Evolutionary conservation across 805 yeast species (phyloP).

Genomic region (Ogataea pignaliae): DNA sequence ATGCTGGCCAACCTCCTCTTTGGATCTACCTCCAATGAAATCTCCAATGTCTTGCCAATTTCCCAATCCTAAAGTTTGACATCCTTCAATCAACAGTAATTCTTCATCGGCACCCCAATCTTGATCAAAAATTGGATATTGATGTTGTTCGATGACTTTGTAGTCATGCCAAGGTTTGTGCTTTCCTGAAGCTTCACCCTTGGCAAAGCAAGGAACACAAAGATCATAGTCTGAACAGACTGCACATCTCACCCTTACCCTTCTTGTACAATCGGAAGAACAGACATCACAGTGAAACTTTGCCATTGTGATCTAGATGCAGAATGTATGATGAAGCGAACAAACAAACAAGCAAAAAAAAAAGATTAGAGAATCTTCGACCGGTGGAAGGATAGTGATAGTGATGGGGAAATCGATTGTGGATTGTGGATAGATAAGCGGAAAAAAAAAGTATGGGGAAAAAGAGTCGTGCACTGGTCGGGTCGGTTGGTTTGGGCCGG

Average conservation of each 20-base stretch:
- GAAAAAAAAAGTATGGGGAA: too few relatives aligned
- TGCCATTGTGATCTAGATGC: constrained; percentile 24
- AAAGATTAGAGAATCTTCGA: neutral
- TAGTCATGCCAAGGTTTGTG: constrained; percentile 96
- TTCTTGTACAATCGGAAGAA: constrained; percentile 89
- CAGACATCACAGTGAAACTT: constrained; percentile 93
- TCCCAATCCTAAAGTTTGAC: constrained; percentile 88
- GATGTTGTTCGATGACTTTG: constrained; percentile 86
- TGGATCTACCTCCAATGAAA: constrained; percentile 86
- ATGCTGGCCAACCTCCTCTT: constrained; percentile 87
- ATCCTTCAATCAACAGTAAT: constrained; percentile 78
- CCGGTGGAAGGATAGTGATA: too few relatives aligned
- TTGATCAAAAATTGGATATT: constrained; percentile 83
- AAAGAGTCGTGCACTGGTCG: too few relatives aligned
- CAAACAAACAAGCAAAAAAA: neutral
- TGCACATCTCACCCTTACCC: constrained; percentile 90
- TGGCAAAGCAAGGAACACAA: constrained; percentile 96
- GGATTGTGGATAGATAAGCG: too few relatives aligned
- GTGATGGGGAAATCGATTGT: too few relatives aligned
- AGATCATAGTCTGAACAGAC: constrained; percentile 89
- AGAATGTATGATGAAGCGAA: neutral
- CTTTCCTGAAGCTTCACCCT: constrained; percentile 72
- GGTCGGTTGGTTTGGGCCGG: too few relatives aligned
- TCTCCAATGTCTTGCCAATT: constrained; percentile 99
- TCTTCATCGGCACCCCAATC: constrained; percentile 99